Base-by-base conservation (phyloP, 1,139 yeast species). In the Magnusiomyces sp. region DNA sequence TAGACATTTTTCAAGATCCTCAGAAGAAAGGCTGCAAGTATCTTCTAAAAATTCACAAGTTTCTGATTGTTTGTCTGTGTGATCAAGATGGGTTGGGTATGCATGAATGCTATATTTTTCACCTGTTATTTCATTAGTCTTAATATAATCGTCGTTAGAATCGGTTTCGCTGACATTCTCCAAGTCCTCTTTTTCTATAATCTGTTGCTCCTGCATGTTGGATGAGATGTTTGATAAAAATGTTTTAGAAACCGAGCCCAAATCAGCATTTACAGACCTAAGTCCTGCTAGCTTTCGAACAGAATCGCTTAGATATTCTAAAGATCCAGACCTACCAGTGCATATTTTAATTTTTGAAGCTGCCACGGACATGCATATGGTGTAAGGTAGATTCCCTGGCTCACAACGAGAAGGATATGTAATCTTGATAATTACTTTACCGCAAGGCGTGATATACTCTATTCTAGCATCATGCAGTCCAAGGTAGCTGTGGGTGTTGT, bases 381-480 rank as follows among this genome's bases (percentile, higher is more conserved):
- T 23, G 7, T 5, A 23, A 5, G 29, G 29, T 23, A 23, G 29
- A 23, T 23, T 23, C 29, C 29, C 29, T 23, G 29, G 29, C 7
- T 23, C 29, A 23, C 29, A 23, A 7, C 29, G 29, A 5, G 29
- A 23, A 23, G 29, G 29, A 23, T 23, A 23, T 23, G 29, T 23
- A 23, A 23, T 23, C 5, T 19, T 20, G 13, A 40, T 13, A 13
- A 40, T 33, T 9, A 40, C 23, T 29, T 29, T 23, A 2, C 62
- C 64, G 37, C 57, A 57, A 9, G 53, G 57, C 4, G 57, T 43
- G 23, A 60, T 49, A 2, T 54, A 56, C 11, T 55, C 42, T 2
- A 66, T 52, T 16, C 34, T 31, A 23, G 63, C 60, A 46, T 65
- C 65, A 2, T 67, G 61, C 9, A 65, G 27, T 4, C 69, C 68